Percentiles rank a stretch among this genome's conserved stretches.
Evolutionary conservation across 768 basidiomycete species (phyloP).

Genomic region (Polyporus arcularius): DNA sequence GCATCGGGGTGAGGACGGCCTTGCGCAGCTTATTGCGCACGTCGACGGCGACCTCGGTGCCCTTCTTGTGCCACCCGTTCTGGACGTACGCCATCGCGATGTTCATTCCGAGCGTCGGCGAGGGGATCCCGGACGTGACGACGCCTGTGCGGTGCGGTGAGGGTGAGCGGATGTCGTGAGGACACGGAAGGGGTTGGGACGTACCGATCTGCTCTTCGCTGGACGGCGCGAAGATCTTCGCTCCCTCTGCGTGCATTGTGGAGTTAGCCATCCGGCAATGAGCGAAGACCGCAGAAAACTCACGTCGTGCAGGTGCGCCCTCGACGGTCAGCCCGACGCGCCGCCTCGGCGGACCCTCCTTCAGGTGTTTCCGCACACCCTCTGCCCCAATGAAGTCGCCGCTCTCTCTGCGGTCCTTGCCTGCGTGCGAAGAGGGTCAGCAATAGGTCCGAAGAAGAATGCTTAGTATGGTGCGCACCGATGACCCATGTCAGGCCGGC

Average conservation of each 20-base stretch:
- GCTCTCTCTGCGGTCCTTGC: slow-evolving; percentile 75
- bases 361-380: slow-evolving; percentile 71
- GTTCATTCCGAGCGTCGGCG: slow-evolving; percentile 85
- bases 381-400: slow-evolving; percentile 81
- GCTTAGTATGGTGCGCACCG: no score
- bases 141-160: slow-evolving; percentile 42
- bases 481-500: slow-evolving; percentile 94
- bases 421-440: slow-evolving; percentile 37
- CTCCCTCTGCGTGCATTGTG: slow-evolving; percentile 59
- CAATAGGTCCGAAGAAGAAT: neutral
- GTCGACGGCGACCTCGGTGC: slow-evolving; percentile 81
- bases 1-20: slow-evolving; percentile 80
- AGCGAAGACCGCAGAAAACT: no score
- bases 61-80: slow-evolving; percentile 86
- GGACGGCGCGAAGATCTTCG: slow-evolving; percentile 64
- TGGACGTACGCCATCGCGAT: slow-evolving; percentile 95
- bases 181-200: slow-evolving; percentile 20
- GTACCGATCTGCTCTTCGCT: slow-evolving; percentile 61
- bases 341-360: slow-evolving; percentile 73
- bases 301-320: slow-evolving; percentile 84
- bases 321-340: slow-evolving; percentile 84
- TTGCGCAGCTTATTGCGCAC: slow-evolving; percentile 80
- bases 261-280: no score
- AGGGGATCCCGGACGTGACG: slow-evolving; percentile 95
- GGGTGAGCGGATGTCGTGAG: no score